These are phyloP conservation scores for Aspergillus mulundensis DNA, from an alignment of 495 filamentous ascomycete genomes.

Conservation along the genomic window DNA sequence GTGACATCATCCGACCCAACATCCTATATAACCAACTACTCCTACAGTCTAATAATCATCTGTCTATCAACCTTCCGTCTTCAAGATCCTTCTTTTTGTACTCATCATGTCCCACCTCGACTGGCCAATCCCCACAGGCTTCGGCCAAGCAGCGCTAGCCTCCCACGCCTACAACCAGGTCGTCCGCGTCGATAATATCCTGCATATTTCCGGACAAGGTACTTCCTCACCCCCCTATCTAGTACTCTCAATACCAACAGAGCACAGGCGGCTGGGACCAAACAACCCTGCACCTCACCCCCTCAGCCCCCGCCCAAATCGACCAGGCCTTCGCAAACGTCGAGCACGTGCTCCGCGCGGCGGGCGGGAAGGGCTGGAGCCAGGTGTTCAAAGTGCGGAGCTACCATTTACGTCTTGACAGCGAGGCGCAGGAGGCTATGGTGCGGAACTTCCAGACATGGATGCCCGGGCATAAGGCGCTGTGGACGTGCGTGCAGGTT, in stretches of 20 bases:
- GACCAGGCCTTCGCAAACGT: slow-evolving; percentile 51
- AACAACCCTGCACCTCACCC: too few species aligned
- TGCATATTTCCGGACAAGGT: slow-evolving; percentile 47
- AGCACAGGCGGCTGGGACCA: too few species aligned
- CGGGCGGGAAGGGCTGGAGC: slow-evolving; percentile 47
- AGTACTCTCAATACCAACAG: too few species aligned
- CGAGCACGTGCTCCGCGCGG: slow-evolving; percentile 33
- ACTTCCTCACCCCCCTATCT: slow-evolving; percentile 26
- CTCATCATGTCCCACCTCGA: too few species aligned
- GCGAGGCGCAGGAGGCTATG: slow-evolving; percentile 21
- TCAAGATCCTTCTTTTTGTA: too few species aligned
- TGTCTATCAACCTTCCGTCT: too few species aligned
- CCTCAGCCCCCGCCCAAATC: slow-evolving; percentile 26
- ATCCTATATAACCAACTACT: too few species aligned
- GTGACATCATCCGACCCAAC: too few species aligned
- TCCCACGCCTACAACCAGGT: slow-evolving; percentile 40
- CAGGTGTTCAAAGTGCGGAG: slow-evolving; percentile 44
- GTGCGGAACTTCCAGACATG: slow-evolving; percentile 34
- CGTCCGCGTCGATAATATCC: slow-evolving; percentile 37
- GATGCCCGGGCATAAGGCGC: slow-evolving; percentile 40
- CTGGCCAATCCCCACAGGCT: too few species aligned
- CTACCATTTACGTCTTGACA: slow-evolving; percentile 31
- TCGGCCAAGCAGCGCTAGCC: neutral
- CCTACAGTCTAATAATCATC: too few species aligned
- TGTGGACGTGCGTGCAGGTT: slow-evolving; percentile 42